Evolutionary conservation across 2,329 filamentous ascomycete genomes (phyloP).

Genomic region (Fusarium haematococcum): DNA sequence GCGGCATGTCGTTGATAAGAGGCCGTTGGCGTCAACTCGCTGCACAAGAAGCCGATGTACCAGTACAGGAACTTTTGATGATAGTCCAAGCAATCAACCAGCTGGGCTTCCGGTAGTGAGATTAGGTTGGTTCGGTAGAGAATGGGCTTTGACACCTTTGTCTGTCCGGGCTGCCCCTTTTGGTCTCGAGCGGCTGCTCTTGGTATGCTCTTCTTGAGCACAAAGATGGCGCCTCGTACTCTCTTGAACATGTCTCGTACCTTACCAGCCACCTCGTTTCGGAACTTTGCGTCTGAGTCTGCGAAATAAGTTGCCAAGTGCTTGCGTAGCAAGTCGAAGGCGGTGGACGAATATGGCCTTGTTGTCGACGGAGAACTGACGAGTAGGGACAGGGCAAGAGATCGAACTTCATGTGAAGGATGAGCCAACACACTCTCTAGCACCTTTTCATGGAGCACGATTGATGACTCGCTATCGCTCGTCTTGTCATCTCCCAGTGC

Average conservation of each 20-base stretch:
- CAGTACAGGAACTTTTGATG: conserved; percentile 77
- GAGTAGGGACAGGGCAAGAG: conserved; percentile 85
- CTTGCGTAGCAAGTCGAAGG: conserved; percentile 71
- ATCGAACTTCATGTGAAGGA: conserved; percentile 73
- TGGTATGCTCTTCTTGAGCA: conserved; percentile 61
- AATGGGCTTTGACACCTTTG: conserved; percentile 43
- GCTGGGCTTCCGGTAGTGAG: conserved; percentile 51
- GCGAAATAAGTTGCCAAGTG: conserved; percentile 80
- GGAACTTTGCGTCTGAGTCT: conserved; percentile 87
- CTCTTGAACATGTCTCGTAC: conserved; percentile 83
- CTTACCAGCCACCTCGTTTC: conserved; percentile 82
- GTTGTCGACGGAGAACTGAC: conserved; percentile 81
- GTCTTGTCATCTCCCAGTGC: conserved; percentile 42
- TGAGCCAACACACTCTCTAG: conserved; percentile 66
- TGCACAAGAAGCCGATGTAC: conserved; percentile 78
- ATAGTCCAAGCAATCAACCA: conserved; percentile 56
- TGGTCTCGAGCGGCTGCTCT: conserved; percentile 50
- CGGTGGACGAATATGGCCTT: conserved; percentile 73
- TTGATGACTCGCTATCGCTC: conserved; percentile 37
- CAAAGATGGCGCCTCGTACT: conserved; percentile 73
- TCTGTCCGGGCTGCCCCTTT: conserved; percentile 44
- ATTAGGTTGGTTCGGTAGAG: conserved; percentile 56
- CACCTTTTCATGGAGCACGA: conserved; percentile 56
- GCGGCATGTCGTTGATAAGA: conserved; percentile 93
- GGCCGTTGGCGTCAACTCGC: conserved; percentile 81